These are phyloP conservation scores for Nissolia schottii DNA, from an alignment of 306 rosid genomes.

Conservation along the genomic window DNA sequence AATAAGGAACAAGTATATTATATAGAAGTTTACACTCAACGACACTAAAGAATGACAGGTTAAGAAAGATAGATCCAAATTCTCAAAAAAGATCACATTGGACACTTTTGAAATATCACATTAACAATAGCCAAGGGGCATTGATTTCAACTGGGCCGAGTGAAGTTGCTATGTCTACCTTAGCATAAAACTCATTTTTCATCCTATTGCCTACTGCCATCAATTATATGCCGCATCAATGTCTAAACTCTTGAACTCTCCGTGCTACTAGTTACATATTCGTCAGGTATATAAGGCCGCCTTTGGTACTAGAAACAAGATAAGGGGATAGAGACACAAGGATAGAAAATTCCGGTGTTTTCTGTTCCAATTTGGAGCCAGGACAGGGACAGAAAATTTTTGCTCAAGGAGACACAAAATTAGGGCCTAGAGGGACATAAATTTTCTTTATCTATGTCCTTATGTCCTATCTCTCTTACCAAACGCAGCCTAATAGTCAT, in stretches of 20 bases:
- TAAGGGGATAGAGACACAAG: too few relatives aligned
- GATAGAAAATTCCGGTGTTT: too few relatives aligned
- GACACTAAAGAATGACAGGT: background rate
- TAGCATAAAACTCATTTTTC: background rate
- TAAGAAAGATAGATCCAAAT: background rate
- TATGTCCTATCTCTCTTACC: too few relatives aligned
- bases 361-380: too few relatives aligned
- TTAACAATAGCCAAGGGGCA: background rate
- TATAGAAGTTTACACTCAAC: background rate
- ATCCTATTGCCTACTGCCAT: background rate
- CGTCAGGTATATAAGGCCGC: background rate
- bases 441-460: too few relatives aligned
- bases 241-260: background rate
- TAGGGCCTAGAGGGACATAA: too few relatives aligned
- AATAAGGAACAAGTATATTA: background rate
- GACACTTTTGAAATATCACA: background rate
- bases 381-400: too few relatives aligned
- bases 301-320: too few relatives aligned
- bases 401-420: too few relatives aligned
- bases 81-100: background rate
- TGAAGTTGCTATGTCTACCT: background rate
- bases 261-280: background rate
- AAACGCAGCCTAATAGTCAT: too few relatives aligned
- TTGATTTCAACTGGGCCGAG: background rate
- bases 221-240: background rate